phyloP scores from a whole-genome alignment of 208 protist genomes.

The Trypanosoma avium region DNA sequence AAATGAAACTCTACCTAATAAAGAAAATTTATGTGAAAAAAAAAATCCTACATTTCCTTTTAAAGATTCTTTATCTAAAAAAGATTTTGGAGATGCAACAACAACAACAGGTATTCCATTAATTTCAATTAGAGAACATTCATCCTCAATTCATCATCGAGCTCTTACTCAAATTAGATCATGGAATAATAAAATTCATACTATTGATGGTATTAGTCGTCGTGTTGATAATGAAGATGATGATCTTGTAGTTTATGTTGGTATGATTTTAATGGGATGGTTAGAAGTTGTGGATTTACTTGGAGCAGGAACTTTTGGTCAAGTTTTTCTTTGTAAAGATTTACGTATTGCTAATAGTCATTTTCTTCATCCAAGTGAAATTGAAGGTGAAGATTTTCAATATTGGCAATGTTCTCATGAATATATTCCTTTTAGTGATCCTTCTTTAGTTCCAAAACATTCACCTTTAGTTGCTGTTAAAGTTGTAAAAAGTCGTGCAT shows the following conservation, averaged over 20 bases:
- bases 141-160: slow-evolving; percentile 27
- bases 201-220: slow-evolving; percentile 60
- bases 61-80: neutral
- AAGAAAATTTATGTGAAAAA: neutral
- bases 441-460: slow-evolving; percentile 54
- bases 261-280: slow-evolving; percentile 83
- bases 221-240: slow-evolving; percentile 74
- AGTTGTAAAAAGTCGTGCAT: slow-evolving; percentile 74
- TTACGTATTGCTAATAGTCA: slow-evolving; percentile 62
- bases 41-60: neutral
- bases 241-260: slow-evolving; percentile 79
- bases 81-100: neutral
- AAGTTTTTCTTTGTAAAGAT: slow-evolving; percentile 88
- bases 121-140: neutral
- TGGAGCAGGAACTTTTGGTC: slow-evolving; percentile 78
- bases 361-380: slow-evolving; percentile 69
- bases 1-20: neutral
- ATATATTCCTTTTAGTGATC: slow-evolving; percentile 76
- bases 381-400: slow-evolving; percentile 76
- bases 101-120: neutral
- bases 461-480: slow-evolving; percentile 78
- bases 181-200: slow-evolving; percentile 64
- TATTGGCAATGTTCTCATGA: slow-evolving; percentile 85
- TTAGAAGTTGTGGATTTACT: slow-evolving; percentile 80
- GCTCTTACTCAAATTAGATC: slow-evolving; percentile 42